Evolutionary conservation across 202 grass and related monocot species (phyloP).

Genomic region (Zoysia matrella): DNA sequence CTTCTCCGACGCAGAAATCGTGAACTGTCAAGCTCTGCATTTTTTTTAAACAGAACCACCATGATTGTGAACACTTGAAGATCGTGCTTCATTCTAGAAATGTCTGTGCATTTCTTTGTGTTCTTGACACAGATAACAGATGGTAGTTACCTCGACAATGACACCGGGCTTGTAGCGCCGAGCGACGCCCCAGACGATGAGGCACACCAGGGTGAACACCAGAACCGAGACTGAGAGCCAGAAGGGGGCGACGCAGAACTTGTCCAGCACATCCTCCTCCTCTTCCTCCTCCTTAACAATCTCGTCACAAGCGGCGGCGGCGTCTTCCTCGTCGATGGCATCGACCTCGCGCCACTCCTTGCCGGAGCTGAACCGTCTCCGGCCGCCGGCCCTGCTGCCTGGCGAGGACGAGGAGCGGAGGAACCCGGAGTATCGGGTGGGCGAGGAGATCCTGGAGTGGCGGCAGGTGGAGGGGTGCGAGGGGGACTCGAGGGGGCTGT

Average conservation of each 20-base stretch:
- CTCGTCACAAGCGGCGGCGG: slow-evolving; percentile 47
- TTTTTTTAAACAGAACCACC: background rate
- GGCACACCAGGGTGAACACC: slow-evolving; percentile 66
- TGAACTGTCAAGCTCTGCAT: slow-evolving; percentile 72
- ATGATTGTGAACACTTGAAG: background rate
- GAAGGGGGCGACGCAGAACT: slow-evolving; percentile 54
- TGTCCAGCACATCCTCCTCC: slow-evolving; percentile 40
- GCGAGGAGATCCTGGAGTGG: slow-evolving; percentile 70
- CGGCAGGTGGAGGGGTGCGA: slow-evolving; percentile 79
- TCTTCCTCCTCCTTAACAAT: slow-evolving; percentile 42
- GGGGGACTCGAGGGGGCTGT: slow-evolving; percentile 83
- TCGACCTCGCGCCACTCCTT: slow-evolving; percentile 76
- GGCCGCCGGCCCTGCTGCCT: slow-evolving; percentile 16
- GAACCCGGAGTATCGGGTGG: slow-evolving; percentile 79
- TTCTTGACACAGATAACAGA: too few species aligned
- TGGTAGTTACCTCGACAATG: slow-evolving; percentile 57
- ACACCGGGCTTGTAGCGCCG: slow-evolving; percentile 64
- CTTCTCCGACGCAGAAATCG: slow-evolving; percentile 80
- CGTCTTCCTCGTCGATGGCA: slow-evolving; percentile 74
- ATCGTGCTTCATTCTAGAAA: background rate
- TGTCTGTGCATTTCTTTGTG: too few species aligned
- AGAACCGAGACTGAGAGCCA: slow-evolving; percentile 56
- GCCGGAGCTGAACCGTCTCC: slow-evolving; percentile 44
- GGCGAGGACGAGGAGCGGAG: slow-evolving; percentile 60
- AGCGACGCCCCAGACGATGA: slow-evolving; percentile 82